These are phyloP conservation scores for Yamadazyma conglobata DNA, from an alignment of 1,139 yeast genomes.

Conservation along the genomic window DNA sequence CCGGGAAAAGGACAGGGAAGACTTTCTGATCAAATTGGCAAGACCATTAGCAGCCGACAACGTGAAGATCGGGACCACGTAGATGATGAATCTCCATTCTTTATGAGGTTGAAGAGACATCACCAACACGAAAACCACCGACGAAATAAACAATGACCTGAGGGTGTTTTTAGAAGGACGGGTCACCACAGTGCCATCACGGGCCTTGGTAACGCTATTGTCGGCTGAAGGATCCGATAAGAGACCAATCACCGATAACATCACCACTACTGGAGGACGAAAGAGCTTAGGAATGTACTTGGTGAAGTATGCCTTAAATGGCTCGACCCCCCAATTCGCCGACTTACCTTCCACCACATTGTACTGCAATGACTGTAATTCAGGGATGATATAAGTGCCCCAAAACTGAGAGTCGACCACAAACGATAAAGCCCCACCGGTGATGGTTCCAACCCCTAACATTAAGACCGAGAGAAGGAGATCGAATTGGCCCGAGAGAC, in stretches of 20 bases:
- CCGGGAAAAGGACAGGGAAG: slow-evolving; percentile 13
- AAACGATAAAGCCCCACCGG: slow-evolving; percentile 51
- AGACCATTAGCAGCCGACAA: slow-evolving; percentile 65
- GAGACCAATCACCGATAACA: slow-evolving; percentile 44
- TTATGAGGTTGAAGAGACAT: slow-evolving; percentile 88
- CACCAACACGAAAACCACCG: slow-evolving; percentile 50
- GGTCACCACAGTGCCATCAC: slow-evolving; percentile 23
- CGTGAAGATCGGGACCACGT: slow-evolving; percentile 67
- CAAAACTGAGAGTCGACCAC: slow-evolving; percentile 76
- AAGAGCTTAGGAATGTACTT: slow-evolving; percentile 39
- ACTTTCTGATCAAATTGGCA: slow-evolving; percentile 22
- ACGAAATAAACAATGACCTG: slow-evolving; percentile 35
- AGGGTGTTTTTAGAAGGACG: slow-evolving; percentile 39
- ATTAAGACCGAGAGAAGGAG: slow-evolving; percentile 30
- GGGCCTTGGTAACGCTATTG: slow-evolving; percentile 14
- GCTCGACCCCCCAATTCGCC: slow-evolving; percentile 81
- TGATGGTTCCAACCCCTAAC: slow-evolving; percentile 49
- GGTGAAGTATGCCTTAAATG: slow-evolving; percentile 63
- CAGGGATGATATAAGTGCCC: slow-evolving; percentile 62
- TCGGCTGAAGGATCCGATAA: slow-evolving; percentile 37
- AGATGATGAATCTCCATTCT: slow-evolving; percentile 89
- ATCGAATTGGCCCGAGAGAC: slow-evolving; percentile 42
- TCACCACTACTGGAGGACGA: slow-evolving; percentile 61
- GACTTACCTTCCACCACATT: slow-evolving; percentile 75
- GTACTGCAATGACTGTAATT: slow-evolving; percentile 64